Evolutionary conservation across 805 yeast genomes (phyloP), one percentile per base, ranked within the genome.

Genomic region (Kluyveromyces dobzhanskii): DNA sequence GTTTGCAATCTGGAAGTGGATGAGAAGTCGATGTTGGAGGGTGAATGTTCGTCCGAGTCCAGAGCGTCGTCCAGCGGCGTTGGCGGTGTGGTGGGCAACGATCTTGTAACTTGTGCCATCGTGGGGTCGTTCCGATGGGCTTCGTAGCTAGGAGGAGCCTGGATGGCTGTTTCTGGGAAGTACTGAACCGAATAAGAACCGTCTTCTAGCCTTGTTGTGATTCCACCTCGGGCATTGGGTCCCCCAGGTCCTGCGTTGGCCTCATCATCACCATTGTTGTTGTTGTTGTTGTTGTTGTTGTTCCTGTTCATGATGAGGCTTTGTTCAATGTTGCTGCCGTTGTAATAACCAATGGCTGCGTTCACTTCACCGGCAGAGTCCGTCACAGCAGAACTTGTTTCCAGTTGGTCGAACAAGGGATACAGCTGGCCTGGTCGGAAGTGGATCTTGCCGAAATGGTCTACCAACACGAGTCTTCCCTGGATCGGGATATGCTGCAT

Each of bases 131-230:
- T 80, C 17, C 80, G 71, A 52, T 80, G 87, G 41, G 72, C 75
- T 44, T 76, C 81, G 56, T 85, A 85, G 35, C 78, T 67, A 6
- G 94, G 90, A 2, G 94, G 94, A 0, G 90, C 88, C 53, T 69
- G 65, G 17, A 71, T 59, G 67, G 66, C 40, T 67, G 49, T 39
- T 55, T 65, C 40, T 53, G 67, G n/a, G 62, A 60, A 26, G 42
- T 49, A 23, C 48, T 44, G 14, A 34, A 30, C 27, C 23, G 45
- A 35, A 37, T 45, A 30, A 64, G 5, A 65, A 53, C 41, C 52
- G 27, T 43, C 41, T 3, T 17, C 29, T n/a, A 38, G 24, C 13
- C 43, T 30, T 21, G n/a, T n/a, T n/a, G 24, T 21, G 24, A 21
- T 9, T 6, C 24, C 24, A 6, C 24, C 24, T 6, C 24, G 24